These are phyloP conservation scores for Sporothrix brasiliensis DNA, from an alignment of 2,329 filamentous ascomycete species.

Conservation along the genomic window DNA sequence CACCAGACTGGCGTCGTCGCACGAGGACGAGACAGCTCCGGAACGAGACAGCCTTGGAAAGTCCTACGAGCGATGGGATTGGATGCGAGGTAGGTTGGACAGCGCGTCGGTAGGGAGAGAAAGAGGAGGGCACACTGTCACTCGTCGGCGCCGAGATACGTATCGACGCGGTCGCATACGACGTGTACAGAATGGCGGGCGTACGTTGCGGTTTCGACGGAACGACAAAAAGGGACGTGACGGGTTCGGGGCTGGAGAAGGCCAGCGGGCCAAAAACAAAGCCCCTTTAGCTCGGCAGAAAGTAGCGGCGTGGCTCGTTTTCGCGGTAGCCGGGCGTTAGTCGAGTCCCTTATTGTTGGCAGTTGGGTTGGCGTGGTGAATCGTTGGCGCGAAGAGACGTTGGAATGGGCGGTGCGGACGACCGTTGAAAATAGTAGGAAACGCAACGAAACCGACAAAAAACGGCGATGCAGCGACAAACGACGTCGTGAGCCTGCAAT, in stretches of 20 bases:
- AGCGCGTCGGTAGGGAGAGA: background rate
- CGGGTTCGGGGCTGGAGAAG: constrained; percentile 6
- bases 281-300: constrained; percentile 6
- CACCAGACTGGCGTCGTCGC: constrained; percentile 12
- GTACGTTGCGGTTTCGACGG: background rate
- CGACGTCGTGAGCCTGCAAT: constrained; percentile 18
- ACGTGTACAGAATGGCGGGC: constrained; percentile 4
- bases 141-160: constrained; percentile 25
- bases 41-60: constrained; percentile 20
- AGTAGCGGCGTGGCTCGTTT: constrained; percentile 29
- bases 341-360: constrained; percentile 22
- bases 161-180: constrained; percentile 27
- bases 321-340: constrained; percentile 21
- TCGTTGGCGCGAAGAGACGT: constrained; percentile 19
- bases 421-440: constrained; percentile 5
- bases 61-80: background rate
- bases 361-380: constrained; percentile 28
- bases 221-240: background rate
- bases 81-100: background rate
- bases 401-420: background rate
- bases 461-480: constrained; percentile 14
- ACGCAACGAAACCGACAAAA: background rate
- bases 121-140: background rate
- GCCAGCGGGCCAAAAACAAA: constrained; percentile 22
- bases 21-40: constrained; percentile 23